Conservation (phyloP, 2,329 filamentous ascomycete genomes). For the Trematosphaeria pertusa region DNA sequence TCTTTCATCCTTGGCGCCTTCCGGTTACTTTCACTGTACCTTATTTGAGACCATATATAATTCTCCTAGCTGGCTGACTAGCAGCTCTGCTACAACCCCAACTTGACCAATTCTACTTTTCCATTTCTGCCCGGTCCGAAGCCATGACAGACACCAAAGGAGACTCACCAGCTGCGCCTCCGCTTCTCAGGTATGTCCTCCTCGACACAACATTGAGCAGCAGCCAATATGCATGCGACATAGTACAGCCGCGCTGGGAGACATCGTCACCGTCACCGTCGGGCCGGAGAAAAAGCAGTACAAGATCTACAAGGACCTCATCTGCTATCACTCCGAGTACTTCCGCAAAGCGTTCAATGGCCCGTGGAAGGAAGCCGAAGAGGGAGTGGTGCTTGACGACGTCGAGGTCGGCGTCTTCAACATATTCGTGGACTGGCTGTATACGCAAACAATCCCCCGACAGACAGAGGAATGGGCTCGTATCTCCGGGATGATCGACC, state of each 20-base stretch:
- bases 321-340: slow-evolving; percentile 23
- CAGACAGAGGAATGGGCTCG: neutral
- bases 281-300: slow-evolving; percentile 11
- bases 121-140: neutral
- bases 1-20: too few relatives aligned
- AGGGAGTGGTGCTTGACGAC: slow-evolving; percentile 17
- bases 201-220: neutral
- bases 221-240: neutral
- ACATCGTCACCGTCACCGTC: slow-evolving; percentile 8
- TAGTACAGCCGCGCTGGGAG: neutral
- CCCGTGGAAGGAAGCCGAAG: slow-evolving; percentile 19
- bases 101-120: too few relatives aligned
- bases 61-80: too few relatives aligned
- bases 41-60: too few relatives aligned
- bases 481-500: neutral
- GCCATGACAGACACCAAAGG: neutral
- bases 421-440: slow-evolving; percentile 24
- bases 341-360: slow-evolving; percentile 21
- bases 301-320: slow-evolving; percentile 16
- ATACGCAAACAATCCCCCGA: slow-evolving; percentile 9
- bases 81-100: too few relatives aligned
- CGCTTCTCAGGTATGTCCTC: neutral
- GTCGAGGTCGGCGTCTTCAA: slow-evolving; percentile 16
- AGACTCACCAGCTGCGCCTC: neutral
- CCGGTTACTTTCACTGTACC: too few relatives aligned